phyloP scores from a whole-genome alignment of 768 basidiomycete genomes.

The Tricholoma sp. region DNA sequence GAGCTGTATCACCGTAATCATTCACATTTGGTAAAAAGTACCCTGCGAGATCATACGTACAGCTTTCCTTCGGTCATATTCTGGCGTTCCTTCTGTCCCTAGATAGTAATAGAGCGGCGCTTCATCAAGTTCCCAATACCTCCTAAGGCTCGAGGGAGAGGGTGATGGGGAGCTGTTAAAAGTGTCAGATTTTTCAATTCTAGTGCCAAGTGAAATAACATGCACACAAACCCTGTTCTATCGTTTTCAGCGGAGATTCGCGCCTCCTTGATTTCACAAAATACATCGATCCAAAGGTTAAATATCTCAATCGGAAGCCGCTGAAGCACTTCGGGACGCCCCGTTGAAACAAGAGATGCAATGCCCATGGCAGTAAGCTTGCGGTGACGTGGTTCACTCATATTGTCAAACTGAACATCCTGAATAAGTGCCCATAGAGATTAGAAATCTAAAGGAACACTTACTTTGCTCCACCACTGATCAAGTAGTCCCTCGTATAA shows the following conservation, averaged over 20 bases:
- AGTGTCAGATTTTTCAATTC: background rate
- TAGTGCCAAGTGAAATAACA: background rate
- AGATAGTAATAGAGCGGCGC: slow-evolving; percentile 56
- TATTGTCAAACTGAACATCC: slow-evolving; percentile 73
- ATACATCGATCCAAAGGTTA: slow-evolving; percentile 85
- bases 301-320: slow-evolving; percentile 73
- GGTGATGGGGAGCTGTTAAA: slow-evolving; percentile 17
- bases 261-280: slow-evolving; percentile 80
- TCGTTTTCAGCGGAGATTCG: slow-evolving; percentile 30
- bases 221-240: slow-evolving; percentile 25
- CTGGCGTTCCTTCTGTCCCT: slow-evolving; percentile 64
- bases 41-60: slow-evolving; percentile 35
- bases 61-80: slow-evolving; percentile 68
- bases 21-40: slow-evolving; percentile 5
- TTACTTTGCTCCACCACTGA: slow-evolving; percentile 79
- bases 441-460: slow-evolving; percentile 10
- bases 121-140: slow-evolving; percentile 68
- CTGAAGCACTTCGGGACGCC: slow-evolving; percentile 63
- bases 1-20: slow-evolving; percentile 38
- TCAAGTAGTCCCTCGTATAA: slow-evolving; percentile 66
- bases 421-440: background rate
- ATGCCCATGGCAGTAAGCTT: slow-evolving; percentile 84
- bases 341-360: slow-evolving; percentile 71
- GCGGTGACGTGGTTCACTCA: slow-evolving; percentile 80
- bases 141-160: slow-evolving; percentile 40